phyloP scores from a whole-genome alignment of 2,329 filamentous ascomycete species.

The Cryoendolithus antarcticus region DNA sequence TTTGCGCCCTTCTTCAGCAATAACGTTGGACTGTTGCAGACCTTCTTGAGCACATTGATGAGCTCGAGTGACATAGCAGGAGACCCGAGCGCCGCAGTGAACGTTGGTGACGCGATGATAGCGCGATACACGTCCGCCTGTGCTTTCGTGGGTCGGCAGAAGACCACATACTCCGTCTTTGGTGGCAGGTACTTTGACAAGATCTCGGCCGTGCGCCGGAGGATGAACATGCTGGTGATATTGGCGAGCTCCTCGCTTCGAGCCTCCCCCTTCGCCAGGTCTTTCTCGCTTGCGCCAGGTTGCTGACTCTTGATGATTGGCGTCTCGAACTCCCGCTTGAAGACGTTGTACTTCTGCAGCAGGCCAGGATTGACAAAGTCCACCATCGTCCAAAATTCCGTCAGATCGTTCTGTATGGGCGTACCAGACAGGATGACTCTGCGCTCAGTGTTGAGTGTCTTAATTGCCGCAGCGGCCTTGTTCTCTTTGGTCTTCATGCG shows the following conservation, averaged over 20 bases:
- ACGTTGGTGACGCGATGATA: slow-evolving; percentile 53
- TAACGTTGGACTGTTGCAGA: slow-evolving; percentile 58
- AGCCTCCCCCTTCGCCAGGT: slow-evolving; percentile 52
- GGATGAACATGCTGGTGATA: slow-evolving; percentile 52
- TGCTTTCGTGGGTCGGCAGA: slow-evolving; percentile 49
- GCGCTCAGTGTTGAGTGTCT: slow-evolving; percentile 48
- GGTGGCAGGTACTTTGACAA: slow-evolving; percentile 52
- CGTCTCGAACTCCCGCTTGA: slow-evolving; percentile 52
- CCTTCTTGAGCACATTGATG: slow-evolving; percentile 61
- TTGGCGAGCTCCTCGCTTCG: slow-evolving; percentile 48
- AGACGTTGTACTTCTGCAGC: slow-evolving; percentile 48
- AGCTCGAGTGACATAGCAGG: slow-evolving; percentile 53
- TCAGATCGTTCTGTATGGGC: slow-evolving; percentile 56
- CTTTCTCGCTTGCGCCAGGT: slow-evolving; percentile 47
- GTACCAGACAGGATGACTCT: slow-evolving; percentile 55
- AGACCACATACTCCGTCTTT: slow-evolving; percentile 56
- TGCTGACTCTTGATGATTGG: slow-evolving; percentile 54
- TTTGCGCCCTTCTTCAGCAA: slow-evolving; percentile 39
- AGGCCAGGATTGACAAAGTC: slow-evolving; percentile 58
- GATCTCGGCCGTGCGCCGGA: slow-evolving; percentile 55
- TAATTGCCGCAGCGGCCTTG: slow-evolving; percentile 54
- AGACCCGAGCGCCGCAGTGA: slow-evolving; percentile 49
- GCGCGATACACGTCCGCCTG: slow-evolving; percentile 51
- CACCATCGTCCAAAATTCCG: slow-evolving; percentile 55
- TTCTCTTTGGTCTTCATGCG: slow-evolving; percentile 57